These are phyloP conservation scores for Coemansia sp. DNA, from an alignment of 192 early-diverging fungal genomes.

Conservation along the genomic window DNA sequence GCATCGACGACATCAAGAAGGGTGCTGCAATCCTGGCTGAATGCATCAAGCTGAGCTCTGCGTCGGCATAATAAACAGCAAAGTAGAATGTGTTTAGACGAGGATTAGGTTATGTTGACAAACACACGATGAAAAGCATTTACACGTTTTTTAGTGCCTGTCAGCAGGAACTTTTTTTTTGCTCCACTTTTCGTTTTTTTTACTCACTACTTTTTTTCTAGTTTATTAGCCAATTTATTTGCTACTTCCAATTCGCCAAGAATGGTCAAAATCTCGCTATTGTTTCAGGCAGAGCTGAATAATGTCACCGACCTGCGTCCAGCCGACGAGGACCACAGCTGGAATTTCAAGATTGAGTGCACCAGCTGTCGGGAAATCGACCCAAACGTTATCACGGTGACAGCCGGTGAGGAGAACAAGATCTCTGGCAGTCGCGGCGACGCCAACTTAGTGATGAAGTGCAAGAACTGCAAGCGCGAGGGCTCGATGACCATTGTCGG, in stretches of 20 bases:
- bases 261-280: slow-evolving; percentile 10
- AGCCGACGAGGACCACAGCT: slow-evolving; percentile 61
- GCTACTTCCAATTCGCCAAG: no score
- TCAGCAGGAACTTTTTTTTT: no score
- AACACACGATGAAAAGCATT: no score
- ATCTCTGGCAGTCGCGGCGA: slow-evolving; percentile 72
- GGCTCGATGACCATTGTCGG: slow-evolving; percentile 57
- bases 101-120: no score
- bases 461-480: slow-evolving; percentile 87
- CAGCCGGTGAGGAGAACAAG: slow-evolving; percentile 54
- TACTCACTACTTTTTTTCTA: background rate
- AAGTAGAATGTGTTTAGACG: no score
- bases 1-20: slow-evolving; percentile 72
- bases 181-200: no score
- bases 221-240: background rate
- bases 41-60: slow-evolving; percentile 29
- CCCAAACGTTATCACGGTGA: slow-evolving; percentile 51
- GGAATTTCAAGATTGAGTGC: slow-evolving; percentile 81
- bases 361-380: slow-evolving; percentile 76
- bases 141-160: no score
- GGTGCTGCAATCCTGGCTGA: slow-evolving; percentile 73
- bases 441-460: slow-evolving; percentile 87
- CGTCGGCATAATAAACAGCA: background rate
- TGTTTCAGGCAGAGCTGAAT: slow-evolving; percentile 69
- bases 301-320: slow-evolving; percentile 78